phyloP scores from a whole-genome alignment of 1,284 basidiomycete genomes.

The Takashimella koratensis region DNA sequence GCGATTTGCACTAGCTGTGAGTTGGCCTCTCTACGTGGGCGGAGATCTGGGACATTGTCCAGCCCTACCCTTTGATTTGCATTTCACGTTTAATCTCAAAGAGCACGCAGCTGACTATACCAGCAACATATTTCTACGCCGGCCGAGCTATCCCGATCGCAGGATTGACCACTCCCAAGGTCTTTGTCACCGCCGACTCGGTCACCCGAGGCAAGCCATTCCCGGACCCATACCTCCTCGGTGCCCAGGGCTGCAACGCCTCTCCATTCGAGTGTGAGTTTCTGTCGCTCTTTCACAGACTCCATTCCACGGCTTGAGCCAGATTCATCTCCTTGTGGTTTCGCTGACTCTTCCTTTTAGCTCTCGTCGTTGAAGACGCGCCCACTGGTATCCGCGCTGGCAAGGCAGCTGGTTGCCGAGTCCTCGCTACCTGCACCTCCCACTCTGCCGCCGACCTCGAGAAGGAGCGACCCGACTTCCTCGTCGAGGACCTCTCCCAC shows the following conservation, averaged over 20 bases:
- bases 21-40: constrained; percentile 10
- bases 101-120: constrained; percentile 1
- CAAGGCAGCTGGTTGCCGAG: constrained; percentile 50
- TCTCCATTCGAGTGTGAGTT: constrained; percentile 43
- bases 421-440: constrained; percentile 51
- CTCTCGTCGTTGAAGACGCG: constrained; percentile 52
- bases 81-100: not conserved
- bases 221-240: constrained; percentile 53
- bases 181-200: constrained; percentile 51
- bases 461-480: constrained; percentile 50
- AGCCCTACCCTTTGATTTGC: too few relatives aligned
- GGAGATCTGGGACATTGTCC: not conserved
- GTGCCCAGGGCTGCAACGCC: constrained; percentile 46
- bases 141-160: constrained; percentile 48
- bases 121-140: constrained; percentile 49
- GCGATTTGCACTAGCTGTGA: constrained; percentile 47
- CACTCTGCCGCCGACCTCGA: constrained; percentile 49
- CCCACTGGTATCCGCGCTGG: constrained; percentile 52
- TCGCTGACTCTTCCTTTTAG: constrained; percentile 1
- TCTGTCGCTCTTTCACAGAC: too few relatives aligned
- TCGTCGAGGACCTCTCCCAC: constrained; percentile 48
- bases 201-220: constrained; percentile 52
- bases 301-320: too few relatives aligned
- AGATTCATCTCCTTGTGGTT: too few relatives aligned
- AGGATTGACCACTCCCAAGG: constrained; percentile 46